Conservation (phyloP, 176 grass and related monocot species). For the Musa troglodytarum region DNA sequence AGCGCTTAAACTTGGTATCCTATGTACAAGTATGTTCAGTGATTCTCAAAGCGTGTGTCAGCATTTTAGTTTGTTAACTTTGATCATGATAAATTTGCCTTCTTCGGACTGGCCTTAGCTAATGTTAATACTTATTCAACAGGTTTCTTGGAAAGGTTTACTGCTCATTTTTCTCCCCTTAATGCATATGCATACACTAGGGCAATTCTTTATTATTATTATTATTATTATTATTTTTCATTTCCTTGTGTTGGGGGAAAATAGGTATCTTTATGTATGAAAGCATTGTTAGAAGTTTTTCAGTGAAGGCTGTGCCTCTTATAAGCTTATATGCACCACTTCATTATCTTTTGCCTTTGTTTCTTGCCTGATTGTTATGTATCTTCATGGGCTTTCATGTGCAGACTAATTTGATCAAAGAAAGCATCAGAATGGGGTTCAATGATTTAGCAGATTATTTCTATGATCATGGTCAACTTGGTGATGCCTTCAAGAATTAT, state of each 20-base stretch:
- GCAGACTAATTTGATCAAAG: slow-evolving; percentile 88
- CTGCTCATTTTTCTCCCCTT: no score
- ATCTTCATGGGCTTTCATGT: not conserved
- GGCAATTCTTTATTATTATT: no score
- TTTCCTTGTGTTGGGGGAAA: not conserved
- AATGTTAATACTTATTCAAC: no score
- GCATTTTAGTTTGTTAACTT: no score
- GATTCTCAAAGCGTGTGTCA: no score
- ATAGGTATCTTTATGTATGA: no score
- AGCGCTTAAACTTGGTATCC: no score
- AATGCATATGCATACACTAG: not conserved
- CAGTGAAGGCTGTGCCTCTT: not conserved
- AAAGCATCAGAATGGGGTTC: slow-evolving; percentile 96
- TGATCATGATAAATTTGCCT: no score
- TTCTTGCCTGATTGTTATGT: not conserved
- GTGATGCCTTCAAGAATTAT: slow-evolving; percentile 85
- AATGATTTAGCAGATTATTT: slow-evolving; percentile 87
- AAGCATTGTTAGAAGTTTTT: no score
- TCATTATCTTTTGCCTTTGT: not conserved
- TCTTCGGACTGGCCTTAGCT: not conserved
- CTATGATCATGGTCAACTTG: slow-evolving; percentile 67
- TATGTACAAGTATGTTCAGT: no score
- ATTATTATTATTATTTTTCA: not conserved
- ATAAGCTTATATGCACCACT: no score
- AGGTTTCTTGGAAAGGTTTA: no score